Base-by-base conservation (phyloP, 2,329 filamentous ascomycete species). In the Alternaria sp. region DNA sequence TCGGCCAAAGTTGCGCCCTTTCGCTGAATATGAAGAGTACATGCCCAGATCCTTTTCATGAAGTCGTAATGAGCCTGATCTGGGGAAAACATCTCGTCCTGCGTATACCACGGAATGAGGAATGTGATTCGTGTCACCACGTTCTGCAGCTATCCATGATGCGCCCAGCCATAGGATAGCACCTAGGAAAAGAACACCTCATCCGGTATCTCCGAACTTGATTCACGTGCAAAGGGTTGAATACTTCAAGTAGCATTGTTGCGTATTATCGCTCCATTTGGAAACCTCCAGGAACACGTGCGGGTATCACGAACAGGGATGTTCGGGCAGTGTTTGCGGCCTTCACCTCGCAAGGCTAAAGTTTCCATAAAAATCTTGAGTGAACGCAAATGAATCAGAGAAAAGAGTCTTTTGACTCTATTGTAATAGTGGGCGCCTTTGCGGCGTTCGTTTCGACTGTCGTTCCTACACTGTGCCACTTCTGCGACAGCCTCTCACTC, bases 241-340 rank as follows among this genome's bases (percentile, higher is more conserved):
- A 2, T 28, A 16, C 11, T 52, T 40, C n/a, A 28, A 28, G 32
- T 40, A 52, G 49, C 16, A 9, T 28, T 16, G 10, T 28, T 52
- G 32, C 22, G 34, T 40, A 18, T 40, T 52, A 18, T 52, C 49
- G 22, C 49, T 22, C 49, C 34, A n/a, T 52, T 52, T 20, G 34
- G 49, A 40, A 52, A 40, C 34, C 16, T 40, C 5, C 16, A 40
- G 49, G 49, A 20, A 52, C 49, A 12, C 16, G 30, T 30, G 7
- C 34, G 16, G 8, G 49, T n/a, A 36, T 18, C 9, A 40, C 34
- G 1, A 25, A n/a, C 34, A 40, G 34, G 22, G 25, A 27, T 36
- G 14, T 2, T 1, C 22, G 34, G 49, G 34, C 22, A 34, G 49
- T 22, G 16, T 52, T 52, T 52, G 49, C 49, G 36, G 27, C 36